Base-by-base conservation (phyloP, 805 yeast genomes). In the Grigorovia humatica region DNA sequence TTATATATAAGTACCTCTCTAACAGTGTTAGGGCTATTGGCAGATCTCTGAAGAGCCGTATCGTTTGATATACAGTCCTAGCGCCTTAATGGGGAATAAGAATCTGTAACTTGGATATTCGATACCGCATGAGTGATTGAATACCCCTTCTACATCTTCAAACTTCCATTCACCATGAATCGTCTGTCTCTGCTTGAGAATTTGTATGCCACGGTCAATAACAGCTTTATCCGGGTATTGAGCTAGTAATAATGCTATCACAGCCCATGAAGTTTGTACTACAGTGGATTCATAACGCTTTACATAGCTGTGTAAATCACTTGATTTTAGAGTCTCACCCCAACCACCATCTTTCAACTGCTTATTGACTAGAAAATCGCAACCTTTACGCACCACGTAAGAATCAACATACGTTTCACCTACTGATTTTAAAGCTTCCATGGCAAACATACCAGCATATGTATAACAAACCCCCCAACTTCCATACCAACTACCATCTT, bases 401-500 rank as follows among this genome's bases (percentile, higher is more conserved):
- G 84, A 79, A 59, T 83, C 88, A 1, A 61, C 62, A 64, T 89
- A 91, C 1, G 62, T 70, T 52, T 76, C 76, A 1, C 82, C 87
- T 29, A 84, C 83, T 4, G 91, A 79, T 29, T 80, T 73, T 48
- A 93, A 74, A 0, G 98, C 98, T 60, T 93, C 99, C 30, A 93
- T 68, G 0, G 99, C 99, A 77, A 93, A 93, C 99, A 93, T 93
- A 1, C 89, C 86, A 0, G 98, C 98, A 67, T 93, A 93, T 0
- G 96, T 87, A 64, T 76, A 89, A 65, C 99, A 93, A 5, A 93
- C 83, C 41, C 99, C 99, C 99, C 99, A 93, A 43, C 88, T 82
- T 1, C 99, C 99, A 66, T 90, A 95, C 98, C 98, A 93, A 13
- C 95, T 82, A 0, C 99, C 99, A 67, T 93, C 96, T 0, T 63